These are phyloP conservation scores for Coleophoma eucalyptorum DNA, from an alignment of 2,329 filamentous ascomycete species.

Conservation along the genomic window DNA sequence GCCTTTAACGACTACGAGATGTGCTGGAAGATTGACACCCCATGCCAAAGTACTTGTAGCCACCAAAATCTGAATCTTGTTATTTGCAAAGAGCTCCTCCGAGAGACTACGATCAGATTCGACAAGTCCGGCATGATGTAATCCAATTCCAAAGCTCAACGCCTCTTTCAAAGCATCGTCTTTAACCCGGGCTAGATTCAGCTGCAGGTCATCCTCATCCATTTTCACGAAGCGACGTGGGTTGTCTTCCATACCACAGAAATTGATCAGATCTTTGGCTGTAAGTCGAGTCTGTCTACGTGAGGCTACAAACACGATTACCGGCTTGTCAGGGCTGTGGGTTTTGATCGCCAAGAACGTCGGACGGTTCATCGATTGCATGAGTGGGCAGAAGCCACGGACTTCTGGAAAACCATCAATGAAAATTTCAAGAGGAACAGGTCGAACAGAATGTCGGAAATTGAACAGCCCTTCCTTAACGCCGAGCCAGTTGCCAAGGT, in stretches of 20 bases:
- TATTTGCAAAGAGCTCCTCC: constrained; percentile 93
- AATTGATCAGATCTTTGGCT: constrained; percentile 93
- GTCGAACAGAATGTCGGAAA: constrained; percentile 93
- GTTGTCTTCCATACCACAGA: constrained; percentile 98
- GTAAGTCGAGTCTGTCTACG: constrained; percentile 92
- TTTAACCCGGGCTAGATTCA: constrained; percentile 86
- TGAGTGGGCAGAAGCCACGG: constrained; percentile 90
- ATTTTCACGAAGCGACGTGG: constrained; percentile 89
- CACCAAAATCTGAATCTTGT: constrained; percentile 96
- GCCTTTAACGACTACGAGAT: constrained; percentile 95
- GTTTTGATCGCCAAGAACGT: constrained; percentile 96
- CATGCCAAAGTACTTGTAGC: constrained; percentile 95
- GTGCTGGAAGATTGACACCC: constrained; percentile 96
- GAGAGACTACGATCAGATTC: constrained; percentile 89
- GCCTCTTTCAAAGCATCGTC: constrained; percentile 90
- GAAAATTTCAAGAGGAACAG: constrained; percentile 91
- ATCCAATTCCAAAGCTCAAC: constrained; percentile 93
- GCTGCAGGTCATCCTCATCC: constrained; percentile 87
- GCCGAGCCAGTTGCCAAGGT: constrained; percentile 93
- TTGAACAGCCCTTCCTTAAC: constrained; percentile 97
- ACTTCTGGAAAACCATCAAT: constrained; percentile 97
- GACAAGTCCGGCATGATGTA: constrained; percentile 95
- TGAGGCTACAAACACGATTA: constrained; percentile 97
- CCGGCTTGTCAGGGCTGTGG: constrained; percentile 93
- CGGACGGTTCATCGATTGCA: constrained; percentile 99